Percentiles rank a stretch among this genome's conserved stretches.
Evolutionary conservation across 1,284 basidiomycete genomes (phyloP).

Genomic region (Cryptococcus floricola): DNA sequence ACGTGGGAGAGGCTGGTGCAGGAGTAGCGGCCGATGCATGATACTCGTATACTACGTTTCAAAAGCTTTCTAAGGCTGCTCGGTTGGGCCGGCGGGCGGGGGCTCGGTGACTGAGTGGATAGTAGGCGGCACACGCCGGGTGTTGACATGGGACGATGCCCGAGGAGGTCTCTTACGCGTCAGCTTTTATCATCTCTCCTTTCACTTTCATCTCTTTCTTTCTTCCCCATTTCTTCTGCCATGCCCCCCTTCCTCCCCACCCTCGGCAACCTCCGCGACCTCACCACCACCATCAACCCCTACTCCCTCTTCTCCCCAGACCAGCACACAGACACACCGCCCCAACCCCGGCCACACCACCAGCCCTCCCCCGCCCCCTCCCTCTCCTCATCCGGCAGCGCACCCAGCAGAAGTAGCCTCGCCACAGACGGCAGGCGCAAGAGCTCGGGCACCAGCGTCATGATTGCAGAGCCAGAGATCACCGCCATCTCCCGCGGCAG

Average conservation of each 20-base stretch:
- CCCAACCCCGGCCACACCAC: background rate
- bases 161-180: too few relatives aligned
- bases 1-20: conserved; percentile 19
- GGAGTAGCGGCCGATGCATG: background rate
- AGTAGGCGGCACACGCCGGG: too few relatives aligned
- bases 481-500: background rate
- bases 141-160: too few relatives aligned
- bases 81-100: too few relatives aligned
- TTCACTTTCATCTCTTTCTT: background rate
- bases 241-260: conserved; percentile 34
- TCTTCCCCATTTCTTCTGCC: background rate
- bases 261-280: conserved; percentile 26
- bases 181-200: background rate
- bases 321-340: conserved; percentile 7
- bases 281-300: conserved; percentile 29
- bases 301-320: conserved; percentile 24
- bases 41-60: too few relatives aligned
- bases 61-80: too few relatives aligned
- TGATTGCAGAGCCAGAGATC: conserved; percentile 19
- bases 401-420: background rate
- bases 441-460: conserved; percentile 17
- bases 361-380: conserved; percentile 4
- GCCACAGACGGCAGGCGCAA: conserved; percentile 4
- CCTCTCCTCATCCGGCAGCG: conserved; percentile 7
- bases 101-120: too few relatives aligned